Evolutionary conservation across 352 stramenopile species (phyloP), one percentile per base, ranked within the genome.

Genomic region (Globisporangium nunn): DNA sequence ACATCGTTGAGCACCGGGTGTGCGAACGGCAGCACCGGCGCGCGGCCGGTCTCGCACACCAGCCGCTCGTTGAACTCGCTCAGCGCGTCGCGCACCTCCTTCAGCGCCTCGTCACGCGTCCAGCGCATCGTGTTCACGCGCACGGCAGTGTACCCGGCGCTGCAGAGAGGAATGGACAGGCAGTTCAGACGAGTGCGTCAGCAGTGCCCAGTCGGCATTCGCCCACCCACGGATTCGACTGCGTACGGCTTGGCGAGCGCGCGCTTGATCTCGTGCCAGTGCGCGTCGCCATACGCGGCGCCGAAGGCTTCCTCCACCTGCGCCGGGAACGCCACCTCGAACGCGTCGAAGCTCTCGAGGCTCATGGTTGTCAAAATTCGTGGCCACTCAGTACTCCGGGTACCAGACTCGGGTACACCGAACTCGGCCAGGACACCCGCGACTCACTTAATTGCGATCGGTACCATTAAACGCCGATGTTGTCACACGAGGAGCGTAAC

Each of bases 191-290:
- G 23, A 23, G 23, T 23, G 23, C 23, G 23, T 23, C 23, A 23
- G 23, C 23, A 23, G 23, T 23, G 23, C 23, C 23, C 23, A 23
- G 23, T 23, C 23, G 23, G 23, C 23, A 23, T 23, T 23, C 23
- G 23, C 23, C 23, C 23, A 23, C 23, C 23, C 23, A 23, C 23
- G 23, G 23, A 37, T 37, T 37, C 33, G 33, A 37, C 6, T 28
- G 76, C 72, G 45, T 81, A 88, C 78, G 81, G 73, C 14, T 66
- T 66, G 30, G 80, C 78, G 45, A 95, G 70, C 29, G 80, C 71
- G 33, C 70, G 75, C 58, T 93, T 92, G 68, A 95, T 93, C 45
- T 74, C 66, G 5, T 56, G 55, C 79, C 84, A 95, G 60, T 87
- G 73, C 8, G 70, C 58, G 2, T 72, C 66, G 28, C 81, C 81